Base-by-base conservation (phyloP, 2,329 filamentous ascomycete genomes). In the Thermothelomyces thermophilus region DNA sequence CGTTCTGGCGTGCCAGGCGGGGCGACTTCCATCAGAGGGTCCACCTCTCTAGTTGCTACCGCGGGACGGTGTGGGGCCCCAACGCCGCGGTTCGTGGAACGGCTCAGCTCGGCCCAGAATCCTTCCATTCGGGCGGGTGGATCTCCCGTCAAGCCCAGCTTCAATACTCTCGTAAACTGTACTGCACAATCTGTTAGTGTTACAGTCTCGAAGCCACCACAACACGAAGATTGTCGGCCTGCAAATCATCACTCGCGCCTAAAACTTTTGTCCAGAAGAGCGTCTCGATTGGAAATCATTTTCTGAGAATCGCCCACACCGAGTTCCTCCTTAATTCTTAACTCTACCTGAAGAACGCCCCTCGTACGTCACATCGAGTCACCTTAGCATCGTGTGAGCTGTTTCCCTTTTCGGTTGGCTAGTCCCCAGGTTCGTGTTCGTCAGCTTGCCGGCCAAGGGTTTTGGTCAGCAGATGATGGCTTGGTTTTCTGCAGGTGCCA, bases 1-100 rank as follows among this genome's bases (percentile, higher is more conserved):
- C 28, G 33, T 22, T 37, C 51, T 48, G 41, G 45, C 35, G 16
- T 51, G 24, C 46, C 19, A 17, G 37, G 47, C 28, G 47, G 51
- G 51, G 47, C 47, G 24, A 28, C 41, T 40, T 50, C 30, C 16
- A 34, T 46, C 41, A 50, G 34, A 46, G 51, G 51, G 51, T 40
- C 46, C 31, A 19, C 13, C 24, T 26, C 20, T 47, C 39, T 46
- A n/a, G 48, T 28, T 17, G 16, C 20, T 31, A 33, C 36, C 48
- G 31, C 28, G 35, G 34, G 11, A 9, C 13, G 6, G 17, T 19
- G 41, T 36, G 48, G 46, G 33, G 24, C 40, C 8, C 31, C n/a
- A 41, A 30, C 19, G 4, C 16, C 46, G 30, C 39, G 34, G 34
- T n/a, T 45, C 22, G 33, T 34, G 17, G 28, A 17, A 16, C 16